Conservation (phyloP, 208 protist species). For the Wallacemonas sp. region DNA sequence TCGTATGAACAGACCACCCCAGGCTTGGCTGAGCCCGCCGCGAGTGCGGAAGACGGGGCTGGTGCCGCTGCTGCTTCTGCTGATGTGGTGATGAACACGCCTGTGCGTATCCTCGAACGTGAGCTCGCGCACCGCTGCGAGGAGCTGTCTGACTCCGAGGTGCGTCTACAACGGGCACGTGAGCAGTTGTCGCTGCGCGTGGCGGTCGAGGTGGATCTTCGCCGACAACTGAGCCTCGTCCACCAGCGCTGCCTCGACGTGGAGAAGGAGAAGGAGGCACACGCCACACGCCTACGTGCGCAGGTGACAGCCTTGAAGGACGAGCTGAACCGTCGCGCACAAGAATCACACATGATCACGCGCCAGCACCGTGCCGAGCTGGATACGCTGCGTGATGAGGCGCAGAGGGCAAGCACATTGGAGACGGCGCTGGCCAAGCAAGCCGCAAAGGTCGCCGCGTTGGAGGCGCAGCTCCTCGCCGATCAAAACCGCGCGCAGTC, state of each 20-base stretch:
- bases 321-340: conserved; percentile 62
- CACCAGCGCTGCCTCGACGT: conserved; percentile 31
- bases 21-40: background rate
- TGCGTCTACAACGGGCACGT: conserved; percentile 31
- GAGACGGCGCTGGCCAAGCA: conserved; percentile 19
- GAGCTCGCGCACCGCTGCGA: conserved; percentile 22
- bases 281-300: conserved; percentile 21
- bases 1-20: background rate
- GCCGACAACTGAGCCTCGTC: conserved; percentile 42
- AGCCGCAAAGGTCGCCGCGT: conserved; percentile 18
- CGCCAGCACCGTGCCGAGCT: conserved; percentile 32
- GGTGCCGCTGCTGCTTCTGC: background rate
- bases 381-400: conserved; percentile 1
- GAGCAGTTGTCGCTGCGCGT: conserved; percentile 50
- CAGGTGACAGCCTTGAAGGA: conserved; percentile 78
- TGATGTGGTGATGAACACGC: background rate
- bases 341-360: conserved; percentile 48
- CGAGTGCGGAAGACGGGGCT: too few relatives aligned
- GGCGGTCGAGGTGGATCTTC: conserved; percentile 54
- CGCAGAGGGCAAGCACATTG: conserved; percentile 17
- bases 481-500: conserved; percentile 1
- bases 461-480: conserved; percentile 14
- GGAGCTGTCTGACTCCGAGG: conserved; percentile 18
- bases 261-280: conserved; percentile 21
- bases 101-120: conserved; percentile 8